Conservation (phyloP, 176 grass and related monocot genomes). For the Cenchrus americanus region DNA sequence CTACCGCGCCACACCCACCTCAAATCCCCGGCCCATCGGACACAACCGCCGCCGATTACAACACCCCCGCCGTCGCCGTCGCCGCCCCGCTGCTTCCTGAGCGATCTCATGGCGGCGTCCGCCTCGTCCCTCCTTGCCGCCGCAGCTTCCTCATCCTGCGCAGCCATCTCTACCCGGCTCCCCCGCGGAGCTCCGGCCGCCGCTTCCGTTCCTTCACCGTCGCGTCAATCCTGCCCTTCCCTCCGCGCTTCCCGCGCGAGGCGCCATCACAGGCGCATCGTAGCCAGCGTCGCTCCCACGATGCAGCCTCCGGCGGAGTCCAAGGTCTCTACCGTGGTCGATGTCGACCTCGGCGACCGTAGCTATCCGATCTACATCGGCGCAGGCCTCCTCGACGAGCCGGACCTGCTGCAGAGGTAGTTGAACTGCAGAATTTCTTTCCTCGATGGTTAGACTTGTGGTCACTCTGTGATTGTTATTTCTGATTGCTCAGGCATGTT, state of each 20-base stretch:
- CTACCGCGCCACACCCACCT: slow-evolving; percentile 46
- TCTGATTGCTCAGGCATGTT: slow-evolving; percentile 66
- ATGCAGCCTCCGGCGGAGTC: slow-evolving; percentile 64
- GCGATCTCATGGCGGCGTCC: slow-evolving; percentile 41
- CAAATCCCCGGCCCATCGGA: slow-evolving; percentile 31
- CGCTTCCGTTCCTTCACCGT: slow-evolving; percentile 37
- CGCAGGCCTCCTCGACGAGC: slow-evolving; percentile 76
- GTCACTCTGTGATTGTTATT: not conserved
- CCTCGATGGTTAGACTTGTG: not conserved
- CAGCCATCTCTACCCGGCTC: slow-evolving; percentile 29
- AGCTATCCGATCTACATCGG: slow-evolving; percentile 99
- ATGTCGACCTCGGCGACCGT: slow-evolving; percentile 89
- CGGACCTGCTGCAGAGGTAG: slow-evolving; percentile 91
- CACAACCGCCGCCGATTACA: slow-evolving; percentile 16
- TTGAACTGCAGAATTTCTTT: not conserved
- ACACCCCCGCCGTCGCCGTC: not conserved
- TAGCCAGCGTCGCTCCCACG: slow-evolving; percentile 51
- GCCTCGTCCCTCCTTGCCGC: slow-evolving; percentile 37
- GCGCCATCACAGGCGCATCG: slow-evolving; percentile 36
- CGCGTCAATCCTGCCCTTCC: not conserved
- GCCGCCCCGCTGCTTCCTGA: not conserved
- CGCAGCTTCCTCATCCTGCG: slow-evolving; percentile 27
- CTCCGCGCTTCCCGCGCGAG: slow-evolving; percentile 25
- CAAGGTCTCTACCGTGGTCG: slow-evolving; percentile 75
- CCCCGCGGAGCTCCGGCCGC: slow-evolving; percentile 9